Evolutionary conservation across 805 yeast genomes (phyloP).

Genomic region (Barnettozyma californica): DNA sequence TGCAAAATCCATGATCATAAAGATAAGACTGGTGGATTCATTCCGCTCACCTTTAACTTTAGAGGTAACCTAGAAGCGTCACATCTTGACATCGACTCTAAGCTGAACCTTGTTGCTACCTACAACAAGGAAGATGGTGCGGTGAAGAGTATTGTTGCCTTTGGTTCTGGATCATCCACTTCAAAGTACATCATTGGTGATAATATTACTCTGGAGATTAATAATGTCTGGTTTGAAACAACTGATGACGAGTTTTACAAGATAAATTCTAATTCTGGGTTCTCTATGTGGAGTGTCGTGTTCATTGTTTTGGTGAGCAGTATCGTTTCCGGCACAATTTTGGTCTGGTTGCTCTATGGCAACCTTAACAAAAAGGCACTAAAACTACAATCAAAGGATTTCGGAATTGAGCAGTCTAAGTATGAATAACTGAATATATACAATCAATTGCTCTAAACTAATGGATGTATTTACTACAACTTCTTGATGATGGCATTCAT

Average conservation of each 20-base stretch:
- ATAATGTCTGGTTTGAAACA: slow-evolving; percentile 48
- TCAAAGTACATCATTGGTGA: slow-evolving; percentile 65
- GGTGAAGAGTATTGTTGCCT: slow-evolving; percentile 39
- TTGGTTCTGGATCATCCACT: slow-evolving; percentile 51
- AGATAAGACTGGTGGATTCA: slow-evolving; percentile 26
- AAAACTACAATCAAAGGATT: slow-evolving; percentile 9
- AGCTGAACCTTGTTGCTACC: slow-evolving; percentile 44
- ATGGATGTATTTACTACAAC: slow-evolving; percentile 3
- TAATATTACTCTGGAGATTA: slow-evolving; percentile 47
- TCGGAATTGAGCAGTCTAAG: slow-evolving; percentile 9
- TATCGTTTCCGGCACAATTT: slow-evolving; percentile 3
- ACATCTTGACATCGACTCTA: slow-evolving; percentile 62
- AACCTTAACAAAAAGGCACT: slow-evolving; percentile 8
- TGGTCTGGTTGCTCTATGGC: slow-evolving; percentile 8
- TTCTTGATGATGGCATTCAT: slow-evolving; percentile 23
- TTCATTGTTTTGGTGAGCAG: slow-evolving; percentile 6
- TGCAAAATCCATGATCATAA: slow-evolving; percentile 53
- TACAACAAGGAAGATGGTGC: slow-evolving; percentile 25
- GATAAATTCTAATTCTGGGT: neutral
- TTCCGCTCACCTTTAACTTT: slow-evolving; percentile 59
- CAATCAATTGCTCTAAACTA: too few species aligned
- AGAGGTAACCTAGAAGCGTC: slow-evolving; percentile 64
- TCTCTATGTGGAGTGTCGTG: neutral
- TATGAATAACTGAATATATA: slow-evolving; percentile 4
- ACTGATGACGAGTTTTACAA: slow-evolving; percentile 1